phyloP scores from a whole-genome alignment of 306 rosid genomes.

The Trichosanthes cucumerina region DNA sequence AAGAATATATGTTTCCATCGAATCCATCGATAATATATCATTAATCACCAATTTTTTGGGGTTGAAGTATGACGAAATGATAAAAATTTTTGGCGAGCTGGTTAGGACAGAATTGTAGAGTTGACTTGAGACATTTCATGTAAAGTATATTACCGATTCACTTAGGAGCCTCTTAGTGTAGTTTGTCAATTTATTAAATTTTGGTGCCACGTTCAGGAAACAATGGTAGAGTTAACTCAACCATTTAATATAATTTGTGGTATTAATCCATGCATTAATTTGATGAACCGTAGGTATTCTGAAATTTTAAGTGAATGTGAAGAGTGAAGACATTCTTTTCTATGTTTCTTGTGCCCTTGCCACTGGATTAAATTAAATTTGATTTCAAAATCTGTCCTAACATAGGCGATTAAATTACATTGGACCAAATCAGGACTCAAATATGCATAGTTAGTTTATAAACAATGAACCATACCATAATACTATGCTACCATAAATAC shows the following conservation, averaged over 20 bases:
- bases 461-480: neutral
- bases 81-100: neutral
- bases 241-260: neutral
- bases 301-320: constrained; percentile 25
- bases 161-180: neutral
- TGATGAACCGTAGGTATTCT: neutral
- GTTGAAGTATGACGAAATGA: neutral
- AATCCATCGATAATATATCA: neutral
- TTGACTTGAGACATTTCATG: neutral
- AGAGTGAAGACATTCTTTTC: constrained; percentile 25
- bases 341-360: constrained; percentile 25
- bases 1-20: neutral
- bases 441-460: neutral
- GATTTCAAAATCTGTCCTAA: neutral
- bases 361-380: neutral
- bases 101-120: neutral
- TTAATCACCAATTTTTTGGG: neutral
- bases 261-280: neutral
- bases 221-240: neutral
- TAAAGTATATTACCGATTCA: neutral
- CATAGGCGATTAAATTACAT: neutral
- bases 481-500: neutral
- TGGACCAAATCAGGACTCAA: neutral
- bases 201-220: neutral
- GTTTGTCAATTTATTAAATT: neutral